phyloP scores from a whole-genome alignment of 192 early-diverging fungal species.

The Rhizoclosmatium globosum region DNA sequence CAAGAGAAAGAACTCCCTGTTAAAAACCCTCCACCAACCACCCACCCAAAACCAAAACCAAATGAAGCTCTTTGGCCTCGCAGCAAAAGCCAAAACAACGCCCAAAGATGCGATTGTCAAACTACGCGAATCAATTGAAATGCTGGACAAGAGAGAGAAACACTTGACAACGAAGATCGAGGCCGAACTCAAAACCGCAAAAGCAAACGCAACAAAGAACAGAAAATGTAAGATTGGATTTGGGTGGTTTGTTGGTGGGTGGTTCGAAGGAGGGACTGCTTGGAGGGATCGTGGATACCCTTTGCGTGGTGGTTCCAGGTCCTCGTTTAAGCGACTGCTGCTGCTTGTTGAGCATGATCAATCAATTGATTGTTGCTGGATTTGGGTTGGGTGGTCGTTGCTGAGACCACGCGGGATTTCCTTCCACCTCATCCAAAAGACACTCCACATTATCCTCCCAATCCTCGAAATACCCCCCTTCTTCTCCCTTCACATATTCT shows the following conservation, averaged over 20 bases:
- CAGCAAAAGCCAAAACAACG: constrained; percentile 59
- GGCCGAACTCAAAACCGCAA: constrained; percentile 84
- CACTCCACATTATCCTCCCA: neutral
- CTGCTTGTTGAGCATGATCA: too few relatives aligned
- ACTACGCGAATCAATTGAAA: constrained; percentile 87
- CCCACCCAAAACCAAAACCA: neutral
- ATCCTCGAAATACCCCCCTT: neutral
- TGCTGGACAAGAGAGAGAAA: constrained; percentile 94
- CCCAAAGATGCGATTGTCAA: constrained; percentile 96
- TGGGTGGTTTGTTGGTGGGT: neutral
- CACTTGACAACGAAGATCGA: constrained; percentile 89
- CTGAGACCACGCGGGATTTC: neutral
- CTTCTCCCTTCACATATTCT: neutral
- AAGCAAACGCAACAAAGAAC: constrained; percentile 91
- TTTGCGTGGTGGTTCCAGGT: neutral
- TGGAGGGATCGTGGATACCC: neutral
- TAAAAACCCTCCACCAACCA: too few relatives aligned
- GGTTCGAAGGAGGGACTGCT: neutral
- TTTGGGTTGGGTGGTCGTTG: neutral
- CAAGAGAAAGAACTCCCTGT: neutral
- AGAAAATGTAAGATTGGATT: constrained; percentile 71
- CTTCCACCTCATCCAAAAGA: neutral
- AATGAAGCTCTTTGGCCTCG: constrained; percentile 60
- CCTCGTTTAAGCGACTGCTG: neutral
- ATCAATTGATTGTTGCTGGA: neutral